A percentile compares a stretch with the other conserved stretches of the same genome.
These are phyloP conservation scores for Draba incana DNA, from an alignment of 345 rosid genomes.

Conservation along the genomic window DNA sequence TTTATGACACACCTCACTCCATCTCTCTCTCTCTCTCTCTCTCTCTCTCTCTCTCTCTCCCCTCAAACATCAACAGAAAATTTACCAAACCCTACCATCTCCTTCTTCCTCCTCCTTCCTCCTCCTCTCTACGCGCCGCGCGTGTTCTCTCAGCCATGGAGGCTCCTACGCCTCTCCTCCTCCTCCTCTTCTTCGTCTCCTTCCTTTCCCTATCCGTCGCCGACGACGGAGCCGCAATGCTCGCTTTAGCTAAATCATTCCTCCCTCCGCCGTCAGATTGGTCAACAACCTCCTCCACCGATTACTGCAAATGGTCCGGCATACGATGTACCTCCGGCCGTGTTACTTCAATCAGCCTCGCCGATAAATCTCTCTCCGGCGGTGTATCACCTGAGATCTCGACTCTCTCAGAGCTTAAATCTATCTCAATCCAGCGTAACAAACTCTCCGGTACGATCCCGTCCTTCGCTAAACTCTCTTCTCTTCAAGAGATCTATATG, in stretches of 20 bases:
- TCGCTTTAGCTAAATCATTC: constrained; percentile 52
- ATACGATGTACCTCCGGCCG: constrained; percentile 48
- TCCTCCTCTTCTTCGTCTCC: constrained; percentile 23
- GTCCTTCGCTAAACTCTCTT: constrained; percentile 55
- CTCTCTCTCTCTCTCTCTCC: constrained; percentile 25
- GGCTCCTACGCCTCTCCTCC: constrained; percentile 46
- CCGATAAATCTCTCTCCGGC: constrained; percentile 48
- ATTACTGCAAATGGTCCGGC: constrained; percentile 64
- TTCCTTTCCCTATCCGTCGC: constrained; percentile 35
- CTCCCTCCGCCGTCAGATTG: constrained; percentile 56
- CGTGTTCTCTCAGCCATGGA: constrained; percentile 35
- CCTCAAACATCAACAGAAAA: constrained; percentile 9
- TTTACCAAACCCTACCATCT: constrained; percentile 26
- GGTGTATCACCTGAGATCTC: constrained; percentile 53
- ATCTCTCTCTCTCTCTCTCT: constrained; percentile 26
- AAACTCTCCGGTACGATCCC: constrained; percentile 63
- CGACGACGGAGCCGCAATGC: constrained; percentile 60
- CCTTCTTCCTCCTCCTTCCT: constrained; percentile 6
- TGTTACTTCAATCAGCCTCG: constrained; percentile 54
- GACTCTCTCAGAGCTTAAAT: constrained; percentile 55
- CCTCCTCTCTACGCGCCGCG: constrained; percentile 32
- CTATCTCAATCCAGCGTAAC: constrained; percentile 55
- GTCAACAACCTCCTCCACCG: constrained; percentile 48
- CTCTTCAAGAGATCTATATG: constrained; percentile 50
- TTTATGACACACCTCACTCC: constrained; percentile 42